A percentile compares a stretch with the other conserved stretches of the same genome.
These are phyloP conservation scores for Parafenestella ontariensis DNA, from an alignment of 2,329 filamentous ascomycete species.

Conservation along the genomic window DNA sequence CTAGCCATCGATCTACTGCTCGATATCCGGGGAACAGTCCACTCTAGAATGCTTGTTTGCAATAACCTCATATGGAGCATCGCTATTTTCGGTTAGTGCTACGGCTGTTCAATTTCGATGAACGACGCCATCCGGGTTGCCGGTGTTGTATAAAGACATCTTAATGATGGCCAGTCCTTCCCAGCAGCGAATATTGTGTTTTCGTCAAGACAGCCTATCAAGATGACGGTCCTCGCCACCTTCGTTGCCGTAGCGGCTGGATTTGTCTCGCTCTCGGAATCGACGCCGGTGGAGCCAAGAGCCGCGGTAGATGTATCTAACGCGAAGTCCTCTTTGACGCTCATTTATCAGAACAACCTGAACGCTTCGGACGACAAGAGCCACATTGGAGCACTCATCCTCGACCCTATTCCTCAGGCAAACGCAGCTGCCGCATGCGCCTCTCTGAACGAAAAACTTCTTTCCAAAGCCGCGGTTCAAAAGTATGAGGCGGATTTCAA, in stretches of 20 bases:
- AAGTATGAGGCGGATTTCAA: conserved; percentile 56
- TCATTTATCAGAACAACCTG: conserved; percentile 63
- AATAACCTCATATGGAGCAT: conserved; percentile 27
- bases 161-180: background rate
- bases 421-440: conserved; percentile 55
- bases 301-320: conserved; percentile 26
- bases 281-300: conserved; percentile 27
- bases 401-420: conserved; percentile 52
- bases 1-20: conserved; percentile 33
- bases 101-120: conserved; percentile 17
- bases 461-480: conserved; percentile 52
- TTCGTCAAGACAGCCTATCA: conserved; percentile 5
- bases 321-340: conserved; percentile 54
- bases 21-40: conserved; percentile 28
- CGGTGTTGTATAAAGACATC: conserved; percentile 30
- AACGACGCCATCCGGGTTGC: conserved; percentile 33
- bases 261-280: conserved; percentile 23
- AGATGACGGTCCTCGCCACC: conserved; percentile 31
- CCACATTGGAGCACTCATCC: conserved; percentile 59
- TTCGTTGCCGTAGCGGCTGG: conserved; percentile 28
- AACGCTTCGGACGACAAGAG: conserved; percentile 62
- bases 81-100: conserved; percentile 22
- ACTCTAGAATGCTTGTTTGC: conserved; percentile 35
- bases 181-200: conserved; percentile 5
- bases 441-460: conserved; percentile 56